A percentile compares a stretch with the other conserved stretches of the same genome.
These are phyloP conservation scores for Botrytis elliptica DNA, from an alignment of 2,329 filamentous ascomycete genomes.

Conservation along the genomic window DNA sequence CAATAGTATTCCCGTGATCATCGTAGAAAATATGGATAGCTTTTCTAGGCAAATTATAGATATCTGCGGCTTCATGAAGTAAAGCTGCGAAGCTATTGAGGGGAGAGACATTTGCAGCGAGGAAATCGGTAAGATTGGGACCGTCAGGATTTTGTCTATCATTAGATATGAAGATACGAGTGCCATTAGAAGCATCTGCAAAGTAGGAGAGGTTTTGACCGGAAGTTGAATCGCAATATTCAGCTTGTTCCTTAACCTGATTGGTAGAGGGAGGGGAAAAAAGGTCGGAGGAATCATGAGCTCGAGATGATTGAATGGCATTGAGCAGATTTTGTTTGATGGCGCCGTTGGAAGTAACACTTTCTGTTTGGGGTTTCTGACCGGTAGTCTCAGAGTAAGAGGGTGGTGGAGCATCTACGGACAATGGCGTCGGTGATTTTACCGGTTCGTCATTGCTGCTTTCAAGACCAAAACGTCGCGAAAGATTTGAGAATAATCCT, in stretches of 20 bases:
- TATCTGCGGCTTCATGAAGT: slow-evolving; percentile 64
- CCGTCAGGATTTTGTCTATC: slow-evolving; percentile 46
- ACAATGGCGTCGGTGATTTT: slow-evolving; percentile 1
- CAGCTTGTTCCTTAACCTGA: slow-evolving; percentile 75
- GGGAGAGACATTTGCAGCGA: slow-evolving; percentile 57
- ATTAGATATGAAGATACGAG: slow-evolving; percentile 70
- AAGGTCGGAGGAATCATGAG: slow-evolving; percentile 71
- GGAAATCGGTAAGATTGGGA: slow-evolving; percentile 54
- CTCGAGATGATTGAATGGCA: slow-evolving; percentile 74
- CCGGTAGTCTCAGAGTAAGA: slow-evolving; percentile 30
- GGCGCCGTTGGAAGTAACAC: slow-evolving; percentile 58
- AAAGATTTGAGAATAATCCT: slow-evolving; percentile 65
- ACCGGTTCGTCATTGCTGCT: slow-evolving; percentile 31
- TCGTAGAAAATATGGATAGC: slow-evolving; percentile 88
- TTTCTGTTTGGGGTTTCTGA: slow-evolving; percentile 35
- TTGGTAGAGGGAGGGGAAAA: slow-evolving; percentile 71
- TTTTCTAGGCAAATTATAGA: slow-evolving; percentile 69
- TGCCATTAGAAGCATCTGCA: slow-evolving; percentile 67
- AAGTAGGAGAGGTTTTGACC: slow-evolving; percentile 71
- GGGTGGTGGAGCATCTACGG: slow-evolving; percentile 34
- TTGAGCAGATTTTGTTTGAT: slow-evolving; percentile 71
- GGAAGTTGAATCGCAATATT: slow-evolving; percentile 79
- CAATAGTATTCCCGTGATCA: slow-evolving; percentile 74
- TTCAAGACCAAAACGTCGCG: slow-evolving; percentile 67
- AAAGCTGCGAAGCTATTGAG: slow-evolving; percentile 70